Conservation (phyloP, 805 yeast genomes). For the Teunomyces lycoperdinae region DNA sequence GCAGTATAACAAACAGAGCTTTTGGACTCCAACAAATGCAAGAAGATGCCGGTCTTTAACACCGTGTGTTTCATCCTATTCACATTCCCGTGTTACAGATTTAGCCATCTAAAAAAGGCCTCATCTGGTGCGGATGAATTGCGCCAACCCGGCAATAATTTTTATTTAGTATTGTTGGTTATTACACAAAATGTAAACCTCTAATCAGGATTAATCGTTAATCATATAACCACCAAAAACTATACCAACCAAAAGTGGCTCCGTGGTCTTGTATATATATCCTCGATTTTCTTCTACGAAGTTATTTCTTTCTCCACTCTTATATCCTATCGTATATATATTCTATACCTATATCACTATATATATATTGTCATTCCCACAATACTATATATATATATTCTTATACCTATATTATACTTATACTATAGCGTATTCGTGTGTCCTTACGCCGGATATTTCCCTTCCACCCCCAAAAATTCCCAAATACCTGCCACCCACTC, state of each 20-base stretch:
- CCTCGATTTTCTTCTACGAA: constrained; percentile 2
- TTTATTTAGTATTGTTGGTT: constrained; percentile 3
- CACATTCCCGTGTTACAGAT: too few relatives aligned
- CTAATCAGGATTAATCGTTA: constrained; percentile 10
- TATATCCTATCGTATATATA: constrained; percentile 3
- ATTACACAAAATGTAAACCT: constrained; percentile 8
- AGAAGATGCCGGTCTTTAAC: too few relatives aligned
- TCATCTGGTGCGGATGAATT: background rate
- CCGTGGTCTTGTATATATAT: constrained; percentile 4
- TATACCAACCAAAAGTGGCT: constrained; percentile 3
- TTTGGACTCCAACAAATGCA: background rate
- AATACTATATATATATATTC: constrained; percentile 1
- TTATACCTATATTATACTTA: constrained; percentile 1
- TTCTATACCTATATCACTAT: background rate
- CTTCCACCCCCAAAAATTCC: background rate
- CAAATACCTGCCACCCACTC: background rate
- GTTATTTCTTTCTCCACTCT: constrained; percentile 2
- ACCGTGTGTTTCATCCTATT: too few relatives aligned
- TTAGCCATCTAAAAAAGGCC: background rate
- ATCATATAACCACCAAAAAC: constrained; percentile 5
- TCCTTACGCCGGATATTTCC: background rate
- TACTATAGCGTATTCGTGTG: constrained; percentile 3
- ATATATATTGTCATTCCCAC: background rate
- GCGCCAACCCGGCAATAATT: constrained; percentile 4
- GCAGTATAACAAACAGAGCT: background rate